Conservation (phyloP, 148 eudicot species). For the Heliamphora exappendiculata region DNA sequence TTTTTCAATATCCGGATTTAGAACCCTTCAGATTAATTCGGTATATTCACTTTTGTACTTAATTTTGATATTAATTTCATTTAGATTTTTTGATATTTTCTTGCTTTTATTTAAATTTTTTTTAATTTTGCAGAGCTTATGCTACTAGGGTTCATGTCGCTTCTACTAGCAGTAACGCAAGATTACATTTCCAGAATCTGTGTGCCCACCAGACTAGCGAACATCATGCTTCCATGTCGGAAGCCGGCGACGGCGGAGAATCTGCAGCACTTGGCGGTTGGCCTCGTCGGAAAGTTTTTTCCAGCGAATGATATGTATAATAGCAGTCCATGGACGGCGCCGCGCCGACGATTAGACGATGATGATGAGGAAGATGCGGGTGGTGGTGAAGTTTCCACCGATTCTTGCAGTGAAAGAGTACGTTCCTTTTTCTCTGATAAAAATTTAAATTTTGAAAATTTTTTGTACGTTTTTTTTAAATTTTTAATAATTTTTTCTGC, state of each 20-base stretch:
- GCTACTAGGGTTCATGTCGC: constrained; percentile 33
- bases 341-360: neutral
- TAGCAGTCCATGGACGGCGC: neutral
- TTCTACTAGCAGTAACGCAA: constrained; percentile 26
- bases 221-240: constrained; percentile 34
- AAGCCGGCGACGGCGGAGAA: constrained; percentile 7
- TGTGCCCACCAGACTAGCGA: constrained; percentile 24
- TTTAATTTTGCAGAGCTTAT: constrained; percentile 24
- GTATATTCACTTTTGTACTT: too few species aligned
- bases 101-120: too few species aligned
- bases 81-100: neutral
- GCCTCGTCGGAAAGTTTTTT: neutral
- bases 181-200: constrained; percentile 25
- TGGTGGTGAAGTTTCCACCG: neutral
- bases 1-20: too few species aligned
- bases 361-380: neutral
- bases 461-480: too few species aligned
- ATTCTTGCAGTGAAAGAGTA: constrained; percentile 8
- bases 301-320: neutral
- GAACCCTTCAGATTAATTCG: too few species aligned
- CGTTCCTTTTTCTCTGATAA: neutral
- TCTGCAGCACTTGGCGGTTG: constrained; percentile 6
- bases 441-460: too few species aligned
- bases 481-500: too few species aligned
- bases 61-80: too few species aligned